phyloP scores from a whole-genome alignment of 176 grass and related monocot species.

The Miscanthus lutarioriparius region DNA sequence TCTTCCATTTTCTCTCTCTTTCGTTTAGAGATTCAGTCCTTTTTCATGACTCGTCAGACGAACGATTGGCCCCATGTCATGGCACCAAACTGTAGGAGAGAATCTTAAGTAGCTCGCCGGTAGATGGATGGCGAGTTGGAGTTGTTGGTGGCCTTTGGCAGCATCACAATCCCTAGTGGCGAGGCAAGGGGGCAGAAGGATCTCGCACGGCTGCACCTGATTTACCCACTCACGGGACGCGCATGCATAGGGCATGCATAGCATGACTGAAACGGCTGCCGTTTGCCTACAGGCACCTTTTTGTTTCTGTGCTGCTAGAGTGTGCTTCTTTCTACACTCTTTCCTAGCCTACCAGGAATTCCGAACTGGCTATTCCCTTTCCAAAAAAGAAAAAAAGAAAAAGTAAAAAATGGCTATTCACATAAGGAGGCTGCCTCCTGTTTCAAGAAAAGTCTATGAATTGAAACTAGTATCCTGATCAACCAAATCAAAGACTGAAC shows the following conservation, averaged over 20 bases:
- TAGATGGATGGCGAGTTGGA: not conserved
- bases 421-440: not conserved
- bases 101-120: not conserved
- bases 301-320: too few relatives aligned
- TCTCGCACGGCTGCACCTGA: not conserved
- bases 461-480: not conserved
- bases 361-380: not conserved
- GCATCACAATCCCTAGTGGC: not conserved
- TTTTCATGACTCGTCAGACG: not conserved
- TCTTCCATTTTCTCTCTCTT: not conserved
- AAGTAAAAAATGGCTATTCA: too few relatives aligned
- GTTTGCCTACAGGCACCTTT: too few relatives aligned
- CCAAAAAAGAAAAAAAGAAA: too few relatives aligned
- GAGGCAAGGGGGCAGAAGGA: not conserved
- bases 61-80: not conserved
- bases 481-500: not conserved
- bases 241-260: not conserved
- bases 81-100: not conserved
- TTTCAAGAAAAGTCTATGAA: not conserved
- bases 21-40: not conserved
- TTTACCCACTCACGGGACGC: not conserved
- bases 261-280: not conserved
- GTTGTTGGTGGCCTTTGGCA: not conserved
- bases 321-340: not conserved
- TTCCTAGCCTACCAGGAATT: not conserved